These are phyloP conservation scores for Coniosporium apollinis DNA, from an alignment of 495 filamentous ascomycete genomes.

Conservation along the genomic window DNA sequence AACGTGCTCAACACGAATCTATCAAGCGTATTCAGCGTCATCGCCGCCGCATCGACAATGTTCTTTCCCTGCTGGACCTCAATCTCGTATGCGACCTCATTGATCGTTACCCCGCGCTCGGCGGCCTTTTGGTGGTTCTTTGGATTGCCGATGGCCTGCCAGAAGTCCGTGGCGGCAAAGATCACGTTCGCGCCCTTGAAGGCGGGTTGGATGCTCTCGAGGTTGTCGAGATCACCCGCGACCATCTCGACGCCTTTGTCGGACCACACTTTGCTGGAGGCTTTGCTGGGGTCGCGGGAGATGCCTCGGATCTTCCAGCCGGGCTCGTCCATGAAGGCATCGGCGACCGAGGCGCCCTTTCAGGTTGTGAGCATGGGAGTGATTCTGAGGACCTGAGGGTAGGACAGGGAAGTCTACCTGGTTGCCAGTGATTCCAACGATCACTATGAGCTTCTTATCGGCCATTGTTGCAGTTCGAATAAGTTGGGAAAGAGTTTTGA, in stretches of 20 bases:
- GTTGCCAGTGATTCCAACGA: constrained; percentile 33
- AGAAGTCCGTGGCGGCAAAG: constrained; percentile 40
- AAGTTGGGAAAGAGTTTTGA: no score
- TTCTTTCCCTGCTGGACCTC: constrained; percentile 34
- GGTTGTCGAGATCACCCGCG: constrained; percentile 28
- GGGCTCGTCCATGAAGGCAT: constrained; percentile 12
- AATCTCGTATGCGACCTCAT: constrained; percentile 29
- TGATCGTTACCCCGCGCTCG: constrained; percentile 18
- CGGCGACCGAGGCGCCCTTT: constrained; percentile 14
- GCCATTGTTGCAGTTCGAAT: constrained; percentile 1
- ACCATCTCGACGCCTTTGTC: constrained; percentile 32
- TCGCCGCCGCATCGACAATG: constrained; percentile 32
- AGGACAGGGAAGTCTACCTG: constrained; percentile 16
- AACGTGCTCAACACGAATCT: constrained; percentile 14
- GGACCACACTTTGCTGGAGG: constrained; percentile 21
- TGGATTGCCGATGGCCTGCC: constrained; percentile 19
- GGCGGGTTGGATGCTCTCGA: constrained; percentile 25
- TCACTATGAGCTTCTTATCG: constrained; percentile 28
- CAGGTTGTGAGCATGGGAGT: constrained; percentile 4
- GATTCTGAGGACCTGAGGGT: no score
- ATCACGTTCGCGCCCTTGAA: constrained; percentile 32
- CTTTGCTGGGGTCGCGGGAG: constrained; percentile 18
- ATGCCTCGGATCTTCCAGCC: constrained; percentile 19
- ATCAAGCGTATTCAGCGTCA: constrained; percentile 6
- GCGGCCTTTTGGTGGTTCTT: constrained; percentile 10